Conservation (phyloP, 352 stramenopile species). For the Phytophthora niederhauseri region DNA sequence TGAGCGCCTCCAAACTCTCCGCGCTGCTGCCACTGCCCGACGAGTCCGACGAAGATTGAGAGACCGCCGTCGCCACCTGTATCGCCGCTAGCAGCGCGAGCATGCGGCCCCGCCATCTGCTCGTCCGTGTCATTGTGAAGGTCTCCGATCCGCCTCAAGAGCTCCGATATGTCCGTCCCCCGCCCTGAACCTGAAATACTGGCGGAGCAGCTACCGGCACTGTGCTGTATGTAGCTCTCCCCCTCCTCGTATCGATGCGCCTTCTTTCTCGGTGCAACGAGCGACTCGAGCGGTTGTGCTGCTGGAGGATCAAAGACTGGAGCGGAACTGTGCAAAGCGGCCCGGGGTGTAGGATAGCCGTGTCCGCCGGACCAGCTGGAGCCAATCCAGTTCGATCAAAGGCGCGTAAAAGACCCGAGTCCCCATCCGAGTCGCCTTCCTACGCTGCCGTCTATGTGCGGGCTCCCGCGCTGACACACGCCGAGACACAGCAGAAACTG, state of each 20-base stretch:
- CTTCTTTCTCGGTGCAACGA: slow-evolving; percentile 17
- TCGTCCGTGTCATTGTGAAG: slow-evolving; percentile 8
- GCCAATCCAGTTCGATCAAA: slow-evolving; percentile 8
- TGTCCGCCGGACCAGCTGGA: slow-evolving; percentile 27
- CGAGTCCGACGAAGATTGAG: not conserved
- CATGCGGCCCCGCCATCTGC: slow-evolving; percentile 17
- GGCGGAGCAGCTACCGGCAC: no score
- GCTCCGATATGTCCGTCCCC: not conserved
- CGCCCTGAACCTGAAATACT: slow-evolving; percentile 10
- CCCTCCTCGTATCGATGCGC: not conserved
- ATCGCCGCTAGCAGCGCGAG: slow-evolving; percentile 15
- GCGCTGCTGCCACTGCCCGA: slow-evolving; percentile 18
- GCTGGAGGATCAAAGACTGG: slow-evolving; percentile 19
- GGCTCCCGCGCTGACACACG: not conserved
- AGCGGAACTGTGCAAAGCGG: slow-evolving; percentile 12
- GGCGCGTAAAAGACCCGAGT: slow-evolving; percentile 18
- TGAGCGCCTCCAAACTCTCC: slow-evolving; percentile 28
- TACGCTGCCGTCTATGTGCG: slow-evolving; percentile 20
- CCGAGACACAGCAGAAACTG: slow-evolving; percentile 16
- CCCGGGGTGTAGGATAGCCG: slow-evolving; percentile 17
- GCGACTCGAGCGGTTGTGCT: slow-evolving; percentile 19
- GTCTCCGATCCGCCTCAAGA: slow-evolving; percentile 6
- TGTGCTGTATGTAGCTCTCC: not conserved
- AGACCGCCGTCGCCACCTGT: slow-evolving; percentile 10
- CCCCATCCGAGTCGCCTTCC: slow-evolving; percentile 29